Evolutionary conservation across 192 early-diverging fungal genomes (phyloP).

Genomic region (Glomus cerebriforme): DNA sequence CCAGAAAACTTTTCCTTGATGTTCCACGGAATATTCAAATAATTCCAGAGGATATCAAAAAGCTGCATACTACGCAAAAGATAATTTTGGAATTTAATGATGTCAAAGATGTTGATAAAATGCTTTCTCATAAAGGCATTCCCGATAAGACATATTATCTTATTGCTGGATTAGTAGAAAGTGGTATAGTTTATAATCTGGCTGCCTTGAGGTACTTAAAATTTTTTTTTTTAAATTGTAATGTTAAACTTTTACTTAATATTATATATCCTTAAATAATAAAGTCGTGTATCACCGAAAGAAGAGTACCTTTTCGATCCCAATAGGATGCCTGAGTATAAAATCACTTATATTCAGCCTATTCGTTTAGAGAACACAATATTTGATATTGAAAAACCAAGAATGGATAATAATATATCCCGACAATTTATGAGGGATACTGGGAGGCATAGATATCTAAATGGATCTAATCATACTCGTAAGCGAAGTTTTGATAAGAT

Average conservation of each 20-base stretch:
- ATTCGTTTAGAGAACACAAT: neutral
- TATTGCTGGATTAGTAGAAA: neutral
- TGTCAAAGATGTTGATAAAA: neutral
- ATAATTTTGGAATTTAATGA: neutral
- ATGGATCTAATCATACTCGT: neutral
- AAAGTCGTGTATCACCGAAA: neutral
- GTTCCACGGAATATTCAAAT: neutral
- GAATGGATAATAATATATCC: neutral
- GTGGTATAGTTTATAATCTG: neutral
- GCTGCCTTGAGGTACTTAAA: neutral
- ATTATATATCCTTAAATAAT: neutral
- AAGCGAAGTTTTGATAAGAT: neutral
- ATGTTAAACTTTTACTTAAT: neutral
- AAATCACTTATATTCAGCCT: neutral
- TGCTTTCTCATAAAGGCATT: neutral
- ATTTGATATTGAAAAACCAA: neutral
- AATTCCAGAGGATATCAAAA: neutral
- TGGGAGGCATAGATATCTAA: neutral
- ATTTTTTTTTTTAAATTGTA: neutral
- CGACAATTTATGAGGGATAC: too few relatives aligned
- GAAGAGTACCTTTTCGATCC: neutral
- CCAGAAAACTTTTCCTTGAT: neutral
- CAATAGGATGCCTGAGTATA: neutral
- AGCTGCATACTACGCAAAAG: neutral
- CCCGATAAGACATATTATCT: neutral